These are phyloP conservation scores for Verticillium tricorpus DNA, from an alignment of 2,329 filamentous ascomycete genomes.

Conservation along the genomic window DNA sequence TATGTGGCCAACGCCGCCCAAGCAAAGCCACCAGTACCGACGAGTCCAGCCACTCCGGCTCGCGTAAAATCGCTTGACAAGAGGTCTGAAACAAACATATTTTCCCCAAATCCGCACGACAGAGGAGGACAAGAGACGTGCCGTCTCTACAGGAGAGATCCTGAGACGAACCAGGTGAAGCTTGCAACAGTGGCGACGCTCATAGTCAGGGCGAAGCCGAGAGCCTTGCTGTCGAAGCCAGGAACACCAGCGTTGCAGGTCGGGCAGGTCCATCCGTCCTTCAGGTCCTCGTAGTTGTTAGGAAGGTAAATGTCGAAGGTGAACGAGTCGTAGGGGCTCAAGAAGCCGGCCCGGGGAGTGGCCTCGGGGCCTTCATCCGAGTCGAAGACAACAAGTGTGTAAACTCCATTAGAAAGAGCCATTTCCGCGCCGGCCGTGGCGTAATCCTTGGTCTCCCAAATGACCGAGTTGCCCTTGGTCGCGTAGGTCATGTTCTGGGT, in stretches of 20 bases:
- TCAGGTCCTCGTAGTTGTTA: constrained; percentile 45
- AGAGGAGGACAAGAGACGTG: neutral
- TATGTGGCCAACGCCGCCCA: neutral
- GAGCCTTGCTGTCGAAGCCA: constrained; percentile 39
- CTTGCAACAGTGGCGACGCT: constrained; percentile 51
- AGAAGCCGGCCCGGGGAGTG: constrained; percentile 50
- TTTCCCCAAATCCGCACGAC: neutral
- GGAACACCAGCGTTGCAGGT: constrained; percentile 52
- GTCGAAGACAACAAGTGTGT: constrained; percentile 60
- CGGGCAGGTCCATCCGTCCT: constrained; percentile 48
- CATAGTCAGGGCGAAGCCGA: constrained; percentile 50
- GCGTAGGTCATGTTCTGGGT: constrained; percentile 59
- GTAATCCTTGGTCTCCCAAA: constrained; percentile 55
- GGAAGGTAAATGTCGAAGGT: constrained; percentile 54
- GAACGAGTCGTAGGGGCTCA: constrained; percentile 43
- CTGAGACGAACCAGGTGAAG: constrained; percentile 58
- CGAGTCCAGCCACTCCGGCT: neutral
- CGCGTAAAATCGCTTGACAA: neutral
- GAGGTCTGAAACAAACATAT: neutral
- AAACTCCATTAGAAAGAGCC: constrained; percentile 49
- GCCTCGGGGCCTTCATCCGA: constrained; percentile 46
- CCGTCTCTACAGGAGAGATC: constrained; percentile 20
- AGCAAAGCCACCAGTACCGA: neutral
- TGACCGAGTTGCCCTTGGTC: constrained; percentile 40
- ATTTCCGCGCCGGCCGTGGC: constrained; percentile 32